Evolutionary conservation across 345 rosid species (phyloP), one percentile per base, ranked within the genome.

Genomic region (Draba incana): DNA sequence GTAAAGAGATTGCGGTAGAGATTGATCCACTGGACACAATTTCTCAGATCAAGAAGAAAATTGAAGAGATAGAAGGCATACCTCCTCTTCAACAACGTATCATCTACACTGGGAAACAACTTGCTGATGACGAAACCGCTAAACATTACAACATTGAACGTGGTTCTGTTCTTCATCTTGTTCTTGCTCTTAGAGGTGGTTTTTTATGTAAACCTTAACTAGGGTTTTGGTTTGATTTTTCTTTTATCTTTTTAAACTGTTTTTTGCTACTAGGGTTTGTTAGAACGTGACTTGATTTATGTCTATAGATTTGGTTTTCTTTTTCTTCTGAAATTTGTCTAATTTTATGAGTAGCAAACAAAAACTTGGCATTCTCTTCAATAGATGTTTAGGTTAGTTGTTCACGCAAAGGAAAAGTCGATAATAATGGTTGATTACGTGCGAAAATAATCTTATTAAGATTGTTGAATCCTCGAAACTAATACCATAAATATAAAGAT

Each of bases 111-210:
- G 73, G 65, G 5, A 58, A 27, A 69, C 65, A 69, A 28, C 59
- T 69, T 59, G 66, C 35, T 48, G 74, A 69, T 59, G 10, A 69
- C 15, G 4, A 49, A 59, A 69, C 74, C 33, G 59, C 59, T 16
- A 58, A 27, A 50, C 25, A 59, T 59, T 69, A 59, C 59, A 49
- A 50, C 33, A 9, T 69, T 0, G 12, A 49, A 48, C 0, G 7
- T 28, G 59, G 66, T 59, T 50, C 15, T 41, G n/a, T n/a, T 49
- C 23, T 69, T 59, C 52, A 69, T 69, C 66, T 59, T 33, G 51
- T 50, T 68, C 57, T 68, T 46, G 71, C 71, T 45, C 27, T 56
- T 35, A 20, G 46, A 45, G 71, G 71, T 45, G 71, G 71, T 4
- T 66, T 8, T 43, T 27, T 2, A 47, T 28, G 30, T 41, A 41